Evolutionary conservation across 148 eudicot genomes (phyloP).

Genomic region (Amaranthus cruentus): DNA sequence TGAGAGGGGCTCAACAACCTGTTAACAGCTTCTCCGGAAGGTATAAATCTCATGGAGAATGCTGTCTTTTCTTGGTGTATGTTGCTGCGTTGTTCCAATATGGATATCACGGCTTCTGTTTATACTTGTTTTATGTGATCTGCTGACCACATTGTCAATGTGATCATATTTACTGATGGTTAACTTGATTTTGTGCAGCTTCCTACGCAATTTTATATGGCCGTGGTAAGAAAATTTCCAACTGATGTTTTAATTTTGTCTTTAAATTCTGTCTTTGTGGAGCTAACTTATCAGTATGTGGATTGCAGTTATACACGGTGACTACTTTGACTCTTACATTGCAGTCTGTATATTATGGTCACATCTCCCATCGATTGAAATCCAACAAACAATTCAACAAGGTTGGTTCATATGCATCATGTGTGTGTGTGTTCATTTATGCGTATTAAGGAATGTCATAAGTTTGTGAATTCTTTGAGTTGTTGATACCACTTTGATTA

Average conservation of each 20-base stretch:
- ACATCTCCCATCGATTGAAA: slow-evolving; percentile 48
- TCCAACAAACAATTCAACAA: slow-evolving; percentile 34
- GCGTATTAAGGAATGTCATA: not conserved
- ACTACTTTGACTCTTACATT: slow-evolving; percentile 51
- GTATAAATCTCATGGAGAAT: not conserved
- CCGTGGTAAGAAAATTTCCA: slow-evolving; percentile 45
- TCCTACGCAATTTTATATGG: slow-evolving; percentile 76
- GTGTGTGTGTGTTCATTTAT: not conserved
- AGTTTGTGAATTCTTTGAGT: not conserved
- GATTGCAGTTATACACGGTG: slow-evolving; percentile 50
- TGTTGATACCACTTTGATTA: not conserved
- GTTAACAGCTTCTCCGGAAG: not conserved
- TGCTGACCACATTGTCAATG: not conserved
- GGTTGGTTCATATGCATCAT: slow-evolving; percentile 31
- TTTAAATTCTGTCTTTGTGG: slow-evolving; percentile 2
- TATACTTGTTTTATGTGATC: not conserved
- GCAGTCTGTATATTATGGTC: slow-evolving; percentile 60
- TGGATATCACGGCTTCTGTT: not conserved
- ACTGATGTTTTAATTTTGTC: not conserved
- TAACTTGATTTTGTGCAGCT: slow-evolving; percentile 45
- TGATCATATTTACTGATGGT: slow-evolving; percentile 8
- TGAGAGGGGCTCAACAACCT: not conserved
- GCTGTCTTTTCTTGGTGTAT: not conserved
- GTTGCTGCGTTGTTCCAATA: not conserved
- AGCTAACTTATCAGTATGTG: not conserved